Evolutionary conservation across 768 basidiomycete genomes (phyloP).

Genomic region (Rickenella mellea): DNA sequence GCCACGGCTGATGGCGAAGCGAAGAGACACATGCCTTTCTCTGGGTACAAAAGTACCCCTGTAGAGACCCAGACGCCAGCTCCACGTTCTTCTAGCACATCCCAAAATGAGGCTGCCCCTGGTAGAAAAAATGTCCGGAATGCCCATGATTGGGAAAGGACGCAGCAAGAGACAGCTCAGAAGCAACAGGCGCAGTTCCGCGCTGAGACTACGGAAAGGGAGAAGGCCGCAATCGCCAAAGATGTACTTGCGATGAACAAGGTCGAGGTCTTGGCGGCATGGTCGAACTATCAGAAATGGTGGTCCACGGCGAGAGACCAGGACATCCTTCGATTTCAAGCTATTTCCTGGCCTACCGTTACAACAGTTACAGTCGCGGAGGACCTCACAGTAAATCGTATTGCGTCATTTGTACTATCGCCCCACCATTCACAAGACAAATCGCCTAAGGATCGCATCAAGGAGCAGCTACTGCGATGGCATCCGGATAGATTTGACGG

Average conservation of each 20-base stretch:
- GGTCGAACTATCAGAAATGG: conserved; percentile 48
- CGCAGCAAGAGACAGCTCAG: conserved; percentile 22
- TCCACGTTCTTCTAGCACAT: too few species aligned
- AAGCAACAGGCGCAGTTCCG: conserved; percentile 62
- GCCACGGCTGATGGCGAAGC: too few species aligned
- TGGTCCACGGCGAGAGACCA: conserved; percentile 34
- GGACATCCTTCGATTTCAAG: conserved; percentile 51
- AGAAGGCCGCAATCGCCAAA: conserved; percentile 26
- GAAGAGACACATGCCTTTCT: too few species aligned
- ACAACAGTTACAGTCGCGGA: conserved; percentile 29
- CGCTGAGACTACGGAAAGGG: conserved; percentile 48
- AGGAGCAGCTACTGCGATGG: conserved; percentile 39
- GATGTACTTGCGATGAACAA: conserved; percentile 49
- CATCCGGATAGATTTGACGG: conserved; percentile 46
- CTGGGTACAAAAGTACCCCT: too few species aligned
- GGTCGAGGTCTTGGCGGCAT: conserved; percentile 41
- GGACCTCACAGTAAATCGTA: conserved; percentile 45
- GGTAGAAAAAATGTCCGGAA: too few species aligned
- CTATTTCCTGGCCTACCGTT: conserved; percentile 64
- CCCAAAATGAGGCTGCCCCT: too few species aligned
- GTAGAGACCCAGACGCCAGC: too few species aligned
- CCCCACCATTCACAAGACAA: conserved; percentile 47
- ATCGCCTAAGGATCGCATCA: conserved; percentile 32
- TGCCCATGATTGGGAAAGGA: conserved; percentile 1
- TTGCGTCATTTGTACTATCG: conserved; percentile 54